Percentiles rank a stretch among this genome's conserved stretches.
phyloP scores from a whole-genome alignment of 2,329 filamentous ascomycete genomes.

The Alternaria arborescens region DNA sequence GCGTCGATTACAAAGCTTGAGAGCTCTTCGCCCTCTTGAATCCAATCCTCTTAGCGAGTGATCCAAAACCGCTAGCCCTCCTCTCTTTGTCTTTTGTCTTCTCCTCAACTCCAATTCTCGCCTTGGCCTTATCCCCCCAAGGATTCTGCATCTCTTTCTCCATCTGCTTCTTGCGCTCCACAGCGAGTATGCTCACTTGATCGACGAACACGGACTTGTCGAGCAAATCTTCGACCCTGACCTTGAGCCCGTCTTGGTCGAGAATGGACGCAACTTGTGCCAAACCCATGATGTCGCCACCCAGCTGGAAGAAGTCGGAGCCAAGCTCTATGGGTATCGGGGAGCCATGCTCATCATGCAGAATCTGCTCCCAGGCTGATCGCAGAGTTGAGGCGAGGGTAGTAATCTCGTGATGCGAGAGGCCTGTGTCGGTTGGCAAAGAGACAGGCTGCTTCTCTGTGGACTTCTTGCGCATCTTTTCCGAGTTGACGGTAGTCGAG shows the following conservation, averaged over 20 bases:
- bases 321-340: slow-evolving; percentile 30
- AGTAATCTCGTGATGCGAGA: slow-evolving; percentile 35
- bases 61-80: slow-evolving; percentile 15
- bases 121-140: slow-evolving; percentile 43
- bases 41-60: slow-evolving; percentile 31
- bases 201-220: slow-evolving; percentile 43
- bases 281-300: slow-evolving; percentile 47
- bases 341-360: slow-evolving; percentile 36
- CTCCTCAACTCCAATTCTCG: slow-evolving; percentile 18
- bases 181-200: slow-evolving; percentile 38
- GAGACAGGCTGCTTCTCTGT: slow-evolving; percentile 34
- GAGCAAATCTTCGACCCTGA: slow-evolving; percentile 45
- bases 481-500: slow-evolving; percentile 34
- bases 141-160: slow-evolving; percentile 37
- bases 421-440: slow-evolving; percentile 38
- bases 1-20: not conserved
- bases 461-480: slow-evolving; percentile 34
- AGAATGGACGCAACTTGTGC: slow-evolving; percentile 44
- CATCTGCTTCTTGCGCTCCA: slow-evolving; percentile 38
- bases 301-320: slow-evolving; percentile 47
- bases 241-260: slow-evolving; percentile 34
- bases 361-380: slow-evolving; percentile 42
- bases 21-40: slow-evolving; percentile 29
- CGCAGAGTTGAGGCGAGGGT: slow-evolving; percentile 36
- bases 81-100: slow-evolving; percentile 22